Conservation (phyloP, 2,329 filamentous ascomycete species). For the Penicillium thymicola region DNA sequence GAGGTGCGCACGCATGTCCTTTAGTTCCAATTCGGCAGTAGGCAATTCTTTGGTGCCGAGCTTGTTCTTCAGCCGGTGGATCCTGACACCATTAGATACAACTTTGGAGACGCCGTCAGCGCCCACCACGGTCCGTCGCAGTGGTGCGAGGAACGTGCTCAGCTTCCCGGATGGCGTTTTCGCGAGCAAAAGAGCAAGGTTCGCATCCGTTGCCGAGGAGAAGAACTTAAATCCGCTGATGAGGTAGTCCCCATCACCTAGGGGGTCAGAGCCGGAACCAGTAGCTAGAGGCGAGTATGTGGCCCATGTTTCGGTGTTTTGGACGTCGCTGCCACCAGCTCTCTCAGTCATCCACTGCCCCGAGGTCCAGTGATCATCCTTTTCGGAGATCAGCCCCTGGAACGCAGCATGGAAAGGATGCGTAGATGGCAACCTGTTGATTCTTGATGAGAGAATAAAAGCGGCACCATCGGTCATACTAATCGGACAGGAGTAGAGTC, state of each 20-base stretch:
- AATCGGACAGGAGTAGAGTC: slow-evolving; percentile 62
- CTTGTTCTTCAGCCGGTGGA: slow-evolving; percentile 69
- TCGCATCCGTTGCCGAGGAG: slow-evolving; percentile 62
- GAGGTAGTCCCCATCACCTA: slow-evolving; percentile 32
- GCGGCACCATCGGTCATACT: slow-evolving; percentile 55
- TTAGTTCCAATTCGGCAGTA: slow-evolving; percentile 65
- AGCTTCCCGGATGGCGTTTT: slow-evolving; percentile 54
- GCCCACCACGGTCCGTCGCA: slow-evolving; percentile 43
- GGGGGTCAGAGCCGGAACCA: not conserved
- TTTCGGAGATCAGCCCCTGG: slow-evolving; percentile 27
- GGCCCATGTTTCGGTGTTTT: slow-evolving; percentile 35
- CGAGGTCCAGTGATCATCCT: slow-evolving; percentile 33
- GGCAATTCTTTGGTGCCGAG: slow-evolving; percentile 67
- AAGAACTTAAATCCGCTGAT: slow-evolving; percentile 72
- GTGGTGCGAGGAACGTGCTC: slow-evolving; percentile 64
- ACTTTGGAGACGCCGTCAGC: slow-evolving; percentile 28
- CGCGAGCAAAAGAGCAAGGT: slow-evolving; percentile 64
- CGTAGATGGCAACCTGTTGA: slow-evolving; percentile 7
- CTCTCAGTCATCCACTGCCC: slow-evolving; percentile 43
- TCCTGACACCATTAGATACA: slow-evolving; percentile 61
- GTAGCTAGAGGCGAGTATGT: slow-evolving; percentile 22
- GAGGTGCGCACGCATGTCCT: slow-evolving; percentile 61
- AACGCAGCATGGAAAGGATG: slow-evolving; percentile 28
- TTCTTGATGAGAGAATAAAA: slow-evolving; percentile 28
- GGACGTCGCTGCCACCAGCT: slow-evolving; percentile 36